Conservation (phyloP, 176 grass and related monocot genomes). For the Oryza officinalis region DNA sequence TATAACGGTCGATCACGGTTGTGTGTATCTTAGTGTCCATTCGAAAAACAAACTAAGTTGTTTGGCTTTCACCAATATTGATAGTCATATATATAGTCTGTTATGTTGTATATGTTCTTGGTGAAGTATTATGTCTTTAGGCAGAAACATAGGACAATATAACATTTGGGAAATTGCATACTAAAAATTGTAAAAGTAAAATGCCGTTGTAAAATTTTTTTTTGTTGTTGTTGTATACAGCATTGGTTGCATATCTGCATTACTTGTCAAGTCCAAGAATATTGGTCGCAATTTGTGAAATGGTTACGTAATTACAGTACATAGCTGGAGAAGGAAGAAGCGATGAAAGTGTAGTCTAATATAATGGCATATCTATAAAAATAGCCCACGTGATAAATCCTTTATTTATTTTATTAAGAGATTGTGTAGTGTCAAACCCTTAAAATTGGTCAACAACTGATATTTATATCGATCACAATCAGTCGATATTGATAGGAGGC, state of each 20-base stretch:
- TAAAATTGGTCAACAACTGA: not conserved
- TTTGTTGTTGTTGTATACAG: not conserved
- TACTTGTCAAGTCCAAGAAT: not conserved
- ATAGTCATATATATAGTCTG: no score
- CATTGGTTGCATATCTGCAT: not conserved
- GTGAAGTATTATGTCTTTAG: not conserved
- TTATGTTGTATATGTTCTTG: not conserved
- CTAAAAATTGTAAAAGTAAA: not conserved
- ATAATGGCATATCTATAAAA: not conserved
- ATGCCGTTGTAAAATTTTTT: not conserved
- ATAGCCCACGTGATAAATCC: not conserved
- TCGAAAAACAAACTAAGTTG: no score
- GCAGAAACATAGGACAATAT: not conserved
- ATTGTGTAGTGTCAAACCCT: not conserved
- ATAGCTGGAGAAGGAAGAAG: not conserved
- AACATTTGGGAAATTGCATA: not conserved
- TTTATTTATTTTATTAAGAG: not conserved
- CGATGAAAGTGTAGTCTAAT: not conserved
- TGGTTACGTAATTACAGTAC: not conserved
- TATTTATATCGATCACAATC: not conserved
- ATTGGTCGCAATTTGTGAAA: no score
- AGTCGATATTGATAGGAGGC: not conserved
- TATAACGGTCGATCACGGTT: no score
- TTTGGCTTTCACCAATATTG: no score
- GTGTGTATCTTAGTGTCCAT: no score